Percentiles rank a stretch among this genome's conserved stretches.
These are phyloP conservation scores for Alternaria angustiovoidea DNA, from an alignment of 2,329 filamentous ascomycete species.

Conservation along the genomic window DNA sequence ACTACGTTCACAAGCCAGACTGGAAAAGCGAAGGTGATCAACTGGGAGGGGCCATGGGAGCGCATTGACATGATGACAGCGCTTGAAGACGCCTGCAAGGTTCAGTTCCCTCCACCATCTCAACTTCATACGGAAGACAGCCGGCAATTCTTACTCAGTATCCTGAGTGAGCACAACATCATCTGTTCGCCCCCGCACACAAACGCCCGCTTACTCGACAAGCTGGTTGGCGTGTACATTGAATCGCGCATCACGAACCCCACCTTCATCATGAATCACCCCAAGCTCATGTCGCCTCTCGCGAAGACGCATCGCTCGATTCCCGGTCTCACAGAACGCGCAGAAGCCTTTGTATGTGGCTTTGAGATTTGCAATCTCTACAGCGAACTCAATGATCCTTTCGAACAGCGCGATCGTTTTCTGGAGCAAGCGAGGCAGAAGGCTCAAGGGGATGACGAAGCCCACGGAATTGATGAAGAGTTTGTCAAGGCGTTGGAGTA, in stretches of 20 bases:
- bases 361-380: conserved; percentile 98
- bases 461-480: conserved; percentile 92
- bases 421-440: conserved; percentile 94
- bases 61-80: conserved; percentile 95
- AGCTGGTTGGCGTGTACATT: conserved; percentile 90
- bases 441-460: conserved; percentile 95
- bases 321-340: conserved; percentile 88
- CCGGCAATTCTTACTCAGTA: neutral
- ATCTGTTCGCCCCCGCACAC: conserved; percentile 44
- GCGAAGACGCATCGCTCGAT: conserved; percentile 91
- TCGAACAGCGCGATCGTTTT: conserved; percentile 79
- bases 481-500: conserved; percentile 92
- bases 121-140: conserved; percentile 87
- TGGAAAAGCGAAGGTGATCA: conserved; percentile 86
- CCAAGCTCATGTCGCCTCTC: conserved; percentile 89
- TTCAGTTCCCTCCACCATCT: conserved; percentile 91
- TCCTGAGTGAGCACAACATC: neutral
- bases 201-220: conserved; percentile 95
- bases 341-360: conserved; percentile 96
- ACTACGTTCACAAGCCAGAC: conserved; percentile 87
- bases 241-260: conserved; percentile 94
- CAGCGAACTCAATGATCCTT: conserved; percentile 97
- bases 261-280: conserved; percentile 86
- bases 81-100: conserved; percentile 86
- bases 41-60: conserved; percentile 96